phyloP scores from a whole-genome alignment of 164 flowering plant species.

The Vitis cinerea region DNA sequence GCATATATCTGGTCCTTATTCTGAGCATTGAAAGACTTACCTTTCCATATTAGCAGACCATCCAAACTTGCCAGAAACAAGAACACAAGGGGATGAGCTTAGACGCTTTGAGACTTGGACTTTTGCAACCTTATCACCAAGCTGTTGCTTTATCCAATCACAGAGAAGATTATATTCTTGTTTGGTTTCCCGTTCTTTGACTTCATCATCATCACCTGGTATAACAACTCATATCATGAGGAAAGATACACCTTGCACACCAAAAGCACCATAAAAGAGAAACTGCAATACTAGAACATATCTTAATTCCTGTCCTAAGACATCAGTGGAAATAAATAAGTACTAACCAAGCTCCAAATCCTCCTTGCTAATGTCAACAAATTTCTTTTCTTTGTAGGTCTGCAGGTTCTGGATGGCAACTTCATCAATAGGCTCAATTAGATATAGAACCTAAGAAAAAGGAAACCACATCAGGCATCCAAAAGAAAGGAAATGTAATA shows the following conservation, averaged over 20 bases:
- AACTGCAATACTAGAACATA: background rate
- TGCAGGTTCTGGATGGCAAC: conserved; percentile 94
- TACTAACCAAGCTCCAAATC: conserved; percentile 88
- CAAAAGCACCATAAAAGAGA: background rate
- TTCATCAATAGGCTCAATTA: conserved; percentile 96
- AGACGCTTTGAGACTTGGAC: conserved; percentile 92
- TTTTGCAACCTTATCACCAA: conserved; percentile 95
- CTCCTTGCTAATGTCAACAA: conserved; percentile 99
- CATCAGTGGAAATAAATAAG: background rate
- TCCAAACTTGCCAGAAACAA: conserved; percentile 98
- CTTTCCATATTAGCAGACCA: conserved; percentile 99
- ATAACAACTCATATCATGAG: background rate
- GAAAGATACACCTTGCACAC: background rate
- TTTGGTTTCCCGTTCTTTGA: conserved; percentile 74
- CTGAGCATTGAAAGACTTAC: conserved; percentile 28
- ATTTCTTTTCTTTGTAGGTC: conserved; percentile 94
- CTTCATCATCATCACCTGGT: conserved; percentile 93
- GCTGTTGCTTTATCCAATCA: conserved; percentile 97
- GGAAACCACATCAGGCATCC: conserved; percentile 8
- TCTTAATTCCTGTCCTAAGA: background rate
- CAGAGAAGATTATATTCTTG: conserved; percentile 85
- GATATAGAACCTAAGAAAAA: conserved; percentile 65
- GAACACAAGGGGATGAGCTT: conserved; percentile 96
- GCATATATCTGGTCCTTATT: background rate
- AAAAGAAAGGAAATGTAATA: background rate